Percentiles rank a stretch among this genome's conserved stretches.
These are phyloP conservation scores for Kurtzmaniella fragi DNA, from an alignment of 805 yeast species.

Conservation along the genomic window DNA sequence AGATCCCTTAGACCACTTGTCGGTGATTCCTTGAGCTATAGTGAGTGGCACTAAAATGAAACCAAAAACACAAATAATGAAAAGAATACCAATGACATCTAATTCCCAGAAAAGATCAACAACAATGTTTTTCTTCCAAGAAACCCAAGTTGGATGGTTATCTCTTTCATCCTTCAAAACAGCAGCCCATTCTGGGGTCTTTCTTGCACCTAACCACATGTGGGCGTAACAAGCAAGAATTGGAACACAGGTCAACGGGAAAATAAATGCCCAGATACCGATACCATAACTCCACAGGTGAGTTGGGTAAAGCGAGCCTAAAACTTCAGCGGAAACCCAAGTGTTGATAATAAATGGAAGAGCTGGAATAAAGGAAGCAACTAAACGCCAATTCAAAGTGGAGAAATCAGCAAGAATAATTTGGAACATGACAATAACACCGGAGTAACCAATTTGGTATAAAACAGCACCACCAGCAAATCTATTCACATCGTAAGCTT, in stretches of 20 bases:
- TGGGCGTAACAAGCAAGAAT: constrained; percentile 10
- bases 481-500: constrained; percentile 20
- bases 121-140: constrained; percentile 1
- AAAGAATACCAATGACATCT: constrained; percentile 58
- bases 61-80: constrained; percentile 54
- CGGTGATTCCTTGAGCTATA: constrained; percentile 58
- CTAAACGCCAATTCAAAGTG: constrained; percentile 13
- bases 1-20: constrained; percentile 55
- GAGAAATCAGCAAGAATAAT: constrained; percentile 15
- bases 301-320: constrained; percentile 7
- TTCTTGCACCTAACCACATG: constrained; percentile 13
- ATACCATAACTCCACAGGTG: constrained; percentile 14
- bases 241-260: constrained; percentile 15
- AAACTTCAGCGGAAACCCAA: constrained; percentile 17
- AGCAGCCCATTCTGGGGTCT: constrained; percentile 12
- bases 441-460: constrained; percentile 14
- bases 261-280: constrained; percentile 19
- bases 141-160: constrained; percentile 6
- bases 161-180: constrained; percentile 7
- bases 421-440: constrained; percentile 12
- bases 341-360: constrained; percentile 15
- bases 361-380: constrained; percentile 11
- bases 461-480: constrained; percentile 27
- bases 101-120: constrained; percentile 53
- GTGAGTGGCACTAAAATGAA: constrained; percentile 70